A percentile compares a stretch with the other conserved stretches of the same genome.
Conservation (phyloP, 2,329 filamentous ascomycete genomes). For the Blastomyces percursus region DNA sequence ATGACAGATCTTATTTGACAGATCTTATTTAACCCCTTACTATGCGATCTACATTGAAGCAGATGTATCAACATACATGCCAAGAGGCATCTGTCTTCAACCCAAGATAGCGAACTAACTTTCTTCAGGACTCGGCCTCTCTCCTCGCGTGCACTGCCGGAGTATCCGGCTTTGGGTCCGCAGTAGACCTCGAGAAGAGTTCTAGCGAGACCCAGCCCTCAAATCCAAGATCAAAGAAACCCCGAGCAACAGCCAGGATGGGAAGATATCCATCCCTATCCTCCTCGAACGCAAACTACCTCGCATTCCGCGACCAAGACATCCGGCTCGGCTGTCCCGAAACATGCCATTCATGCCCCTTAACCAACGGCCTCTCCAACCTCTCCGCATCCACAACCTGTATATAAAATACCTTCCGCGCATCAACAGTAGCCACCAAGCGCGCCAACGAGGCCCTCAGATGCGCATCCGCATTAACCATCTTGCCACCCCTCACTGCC, state of each 20-base stretch:
- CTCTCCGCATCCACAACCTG: constrained; percentile 66
- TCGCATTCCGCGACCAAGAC: constrained; percentile 68
- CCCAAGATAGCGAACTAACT: constrained; percentile 21
- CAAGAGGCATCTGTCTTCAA: background rate
- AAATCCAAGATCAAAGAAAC: constrained; percentile 55
- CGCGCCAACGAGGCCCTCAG: constrained; percentile 45
- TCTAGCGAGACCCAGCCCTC: constrained; percentile 62
- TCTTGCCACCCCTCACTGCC: constrained; percentile 41
- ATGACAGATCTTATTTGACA: background rate
- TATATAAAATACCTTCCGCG: constrained; percentile 59
- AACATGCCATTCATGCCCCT: constrained; percentile 49
- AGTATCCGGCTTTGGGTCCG: constrained; percentile 40
- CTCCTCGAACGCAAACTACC: constrained; percentile 56
- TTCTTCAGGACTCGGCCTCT: constrained; percentile 43
- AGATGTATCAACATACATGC: background rate
- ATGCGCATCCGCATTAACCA: constrained; percentile 44
- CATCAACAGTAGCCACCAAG: constrained; percentile 47
- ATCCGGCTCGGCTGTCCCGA: constrained; percentile 52
- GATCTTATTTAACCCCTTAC: background rate
- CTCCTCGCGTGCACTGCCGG: constrained; percentile 47
- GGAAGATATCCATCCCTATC: constrained; percentile 57
- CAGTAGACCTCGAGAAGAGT: constrained; percentile 53
- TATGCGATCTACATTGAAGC: background rate
- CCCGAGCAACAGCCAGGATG: constrained; percentile 47
- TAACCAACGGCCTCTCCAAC: constrained; percentile 45